These are phyloP conservation scores for Pseudocercospora fuligena DNA, from an alignment of 2,329 filamentous ascomycete genomes.

Conservation along the genomic window DNA sequence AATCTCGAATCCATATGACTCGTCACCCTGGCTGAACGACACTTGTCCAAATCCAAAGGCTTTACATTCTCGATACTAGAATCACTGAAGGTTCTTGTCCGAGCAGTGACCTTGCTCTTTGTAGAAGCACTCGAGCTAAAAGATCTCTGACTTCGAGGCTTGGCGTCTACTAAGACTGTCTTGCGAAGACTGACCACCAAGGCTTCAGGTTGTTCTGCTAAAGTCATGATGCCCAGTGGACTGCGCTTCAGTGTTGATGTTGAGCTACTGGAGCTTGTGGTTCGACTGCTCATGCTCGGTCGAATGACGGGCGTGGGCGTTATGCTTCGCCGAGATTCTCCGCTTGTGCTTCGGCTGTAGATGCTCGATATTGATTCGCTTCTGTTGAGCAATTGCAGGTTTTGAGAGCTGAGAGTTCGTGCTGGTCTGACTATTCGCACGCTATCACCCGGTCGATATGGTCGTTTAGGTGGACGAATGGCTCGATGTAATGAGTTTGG, in stretches of 20 bases:
- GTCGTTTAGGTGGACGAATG: constrained; percentile 20
- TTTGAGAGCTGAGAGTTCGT: constrained; percentile 16
- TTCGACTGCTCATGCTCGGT: constrained; percentile 17
- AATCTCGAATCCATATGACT: constrained; percentile 6
- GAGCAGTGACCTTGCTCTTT: not conserved
- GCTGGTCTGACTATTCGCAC: constrained; percentile 24
- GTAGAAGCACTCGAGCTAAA: not conserved
- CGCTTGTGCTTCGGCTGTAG: constrained; percentile 38
- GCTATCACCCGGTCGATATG: constrained; percentile 19
- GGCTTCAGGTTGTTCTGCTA: constrained; percentile 15
- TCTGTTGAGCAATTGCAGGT: constrained; percentile 18
- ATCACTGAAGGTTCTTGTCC: not conserved
- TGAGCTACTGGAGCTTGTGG: constrained; percentile 25
- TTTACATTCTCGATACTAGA: constrained; percentile 19
- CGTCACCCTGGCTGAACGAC: not conserved
- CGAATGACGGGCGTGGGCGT: not conserved
- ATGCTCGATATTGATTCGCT: constrained; percentile 36
- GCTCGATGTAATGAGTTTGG: constrained; percentile 23
- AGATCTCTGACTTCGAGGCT: not conserved
- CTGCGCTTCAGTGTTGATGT: constrained; percentile 25
- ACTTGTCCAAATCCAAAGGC: constrained; percentile 18
- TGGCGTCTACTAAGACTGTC: not conserved
- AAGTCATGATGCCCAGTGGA: constrained; percentile 24
- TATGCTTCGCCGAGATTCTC: constrained; percentile 23
- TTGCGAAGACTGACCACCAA: not conserved